Base-by-base conservation (phyloP, 352 stramenopile species). In the Phytopythium cucurbitacearum region DNA sequence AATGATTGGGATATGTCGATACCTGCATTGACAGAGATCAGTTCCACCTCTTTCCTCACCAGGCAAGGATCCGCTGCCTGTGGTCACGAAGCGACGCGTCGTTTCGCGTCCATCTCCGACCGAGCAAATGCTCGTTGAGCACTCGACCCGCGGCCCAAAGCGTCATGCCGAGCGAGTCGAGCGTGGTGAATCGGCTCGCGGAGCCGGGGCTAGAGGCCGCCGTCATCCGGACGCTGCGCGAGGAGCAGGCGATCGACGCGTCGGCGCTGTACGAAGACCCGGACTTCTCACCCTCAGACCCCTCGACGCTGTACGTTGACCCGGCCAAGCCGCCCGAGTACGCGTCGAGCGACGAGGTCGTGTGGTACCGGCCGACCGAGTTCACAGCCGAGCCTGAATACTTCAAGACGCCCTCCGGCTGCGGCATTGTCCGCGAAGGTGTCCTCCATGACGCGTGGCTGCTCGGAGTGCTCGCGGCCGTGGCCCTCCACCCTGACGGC, bases 391-490 rank as follows among this genome's bases (percentile, higher is more conserved):
- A 93, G 32, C 78, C 85, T 0, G 83, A 87, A 47, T 97, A 95
- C 76, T 96, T 96, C 59, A 94, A 88, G 56, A 76, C 72, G 45
- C 72, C 71, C 3, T 41, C 66, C 3, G 81, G 78, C 8, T 89
- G 81, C 57, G 76, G 75, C 6, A 61, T 82, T 9, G 37, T 89
- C 34, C 69, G 79, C 38, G 71, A 88, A 56, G 66, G 87, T 34
- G 52, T 67, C 45, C 53, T 96, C 4, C 71, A 85, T n/a, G 88
- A 96, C 51, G 69, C 75, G 47, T 97, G 88, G 86, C 71, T 97
- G 3, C 55, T 96, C 4, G 87, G 86, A 4, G 87, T 95, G 7
- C 80, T 96, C 37, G 88, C 86, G 7, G 85, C 85, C 35, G 53
- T 97, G 16, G 81, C 82, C 11, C 57, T 88, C 13, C 85, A 94